Evolutionary conservation across 139 green algal genomes (phyloP).

Genomic region (Chlorella sorokiniana): DNA sequence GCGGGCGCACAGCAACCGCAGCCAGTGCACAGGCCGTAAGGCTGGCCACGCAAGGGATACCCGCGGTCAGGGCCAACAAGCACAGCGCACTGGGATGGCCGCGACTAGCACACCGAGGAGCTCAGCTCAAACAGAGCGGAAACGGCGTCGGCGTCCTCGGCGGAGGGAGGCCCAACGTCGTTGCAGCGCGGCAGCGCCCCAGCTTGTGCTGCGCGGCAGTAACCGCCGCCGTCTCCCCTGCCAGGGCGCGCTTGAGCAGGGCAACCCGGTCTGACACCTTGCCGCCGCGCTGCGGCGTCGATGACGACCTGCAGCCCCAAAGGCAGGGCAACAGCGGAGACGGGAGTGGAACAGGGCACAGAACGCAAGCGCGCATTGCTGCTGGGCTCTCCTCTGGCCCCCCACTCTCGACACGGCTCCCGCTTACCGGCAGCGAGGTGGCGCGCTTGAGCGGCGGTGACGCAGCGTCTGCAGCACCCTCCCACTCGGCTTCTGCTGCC

Average conservation of each 20-base stretch:
- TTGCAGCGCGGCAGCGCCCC: background rate
- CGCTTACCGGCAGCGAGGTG: slow-evolving; percentile 34
- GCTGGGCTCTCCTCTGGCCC: too few relatives aligned
- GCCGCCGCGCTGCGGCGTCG: background rate
- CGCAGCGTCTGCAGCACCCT: slow-evolving; percentile 16
- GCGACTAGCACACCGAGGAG: background rate
- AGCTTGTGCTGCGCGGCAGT: background rate
- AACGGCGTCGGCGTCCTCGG: slow-evolving; percentile 35
- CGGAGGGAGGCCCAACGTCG: too few relatives aligned
- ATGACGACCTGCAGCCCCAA: background rate
- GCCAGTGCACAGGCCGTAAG: too few relatives aligned
- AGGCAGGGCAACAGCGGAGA: too few relatives aligned
- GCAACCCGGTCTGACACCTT: slow-evolving; percentile 24
- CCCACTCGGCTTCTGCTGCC: slow-evolving; percentile 41
- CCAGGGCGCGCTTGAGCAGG: slow-evolving; percentile 37
- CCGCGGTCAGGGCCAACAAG: too few relatives aligned
- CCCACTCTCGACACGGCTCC: background rate
- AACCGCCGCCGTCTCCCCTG: background rate
- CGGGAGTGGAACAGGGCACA: background rate
- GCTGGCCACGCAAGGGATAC: too few relatives aligned
- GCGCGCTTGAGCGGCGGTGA: slow-evolving; percentile 45
- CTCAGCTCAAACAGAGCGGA: slow-evolving; percentile 45
- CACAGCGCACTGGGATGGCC: background rate
- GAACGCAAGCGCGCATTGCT: background rate
- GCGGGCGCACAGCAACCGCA: too few relatives aligned